Base-by-base conservation (phyloP, 1,284 basidiomycete species). In the Ceratobasidium sp. region DNA sequence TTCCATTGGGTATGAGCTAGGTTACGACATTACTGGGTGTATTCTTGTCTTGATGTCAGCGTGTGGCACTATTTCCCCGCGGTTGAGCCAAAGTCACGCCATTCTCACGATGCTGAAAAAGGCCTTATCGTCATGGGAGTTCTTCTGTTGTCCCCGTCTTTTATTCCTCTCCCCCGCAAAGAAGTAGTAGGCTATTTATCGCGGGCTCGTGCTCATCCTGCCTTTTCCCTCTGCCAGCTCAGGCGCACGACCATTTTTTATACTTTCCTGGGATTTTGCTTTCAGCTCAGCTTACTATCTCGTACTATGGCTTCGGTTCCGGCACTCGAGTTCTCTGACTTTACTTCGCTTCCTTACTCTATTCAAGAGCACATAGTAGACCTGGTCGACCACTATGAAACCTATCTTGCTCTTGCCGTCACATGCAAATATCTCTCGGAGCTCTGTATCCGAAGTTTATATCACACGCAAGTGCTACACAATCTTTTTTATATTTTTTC, bases 331-430 rank as follows among this genome's bases (percentile, higher is more conserved):
- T 62, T 62, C 30, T 46, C 60, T 21, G 60, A 48, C 4, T 62
- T 62, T 32, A 12, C 60, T 34, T 16, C 60, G 18, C 60, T 62
- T 21, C 60, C 60, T 23, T 62, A 62, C 30, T 14, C 12, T 28
- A 45, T 62, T 3, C 60, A 62, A 36, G 60, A 62, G 32, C 60
- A 50, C 21, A 48, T 62, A 14, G n/a, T 62, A 34, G 60, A 50
- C 30, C 18, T 62, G 9, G 36, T 62, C 4, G 46, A 48, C 45
- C 45, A 62, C 45, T 62, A 62, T n/a, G 32, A 50, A 0, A 62
- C 60, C 3, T 62, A 62, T 34, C 60, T 62, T 43, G 43, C 60
- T 12, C 23, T 62, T 10, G 60, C 45, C 34, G 8, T 62, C 30
- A 34, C 60, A 4, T 48, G 45, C 32, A 62, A 50, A 36, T 62